These are phyloP conservation scores for Apophysomyces elegans DNA, from an alignment of 371 early-diverging fungal species.

Conservation along the genomic window DNA sequence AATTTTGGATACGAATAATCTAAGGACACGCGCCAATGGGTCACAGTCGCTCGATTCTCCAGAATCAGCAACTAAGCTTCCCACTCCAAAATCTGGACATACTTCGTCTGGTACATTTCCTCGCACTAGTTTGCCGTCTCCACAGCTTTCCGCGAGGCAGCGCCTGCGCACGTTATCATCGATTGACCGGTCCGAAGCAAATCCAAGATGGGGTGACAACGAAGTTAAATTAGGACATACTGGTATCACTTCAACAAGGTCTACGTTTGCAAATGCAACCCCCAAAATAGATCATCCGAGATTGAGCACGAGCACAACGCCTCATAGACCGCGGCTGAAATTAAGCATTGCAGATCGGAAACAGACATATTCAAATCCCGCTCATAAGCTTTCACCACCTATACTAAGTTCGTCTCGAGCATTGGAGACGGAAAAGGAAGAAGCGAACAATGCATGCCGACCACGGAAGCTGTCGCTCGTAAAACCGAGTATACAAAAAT, in stretches of 20 bases:
- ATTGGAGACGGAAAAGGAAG: neutral
- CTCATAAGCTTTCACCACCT: slow-evolving; percentile 16
- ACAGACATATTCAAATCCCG: neutral
- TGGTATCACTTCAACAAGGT: slow-evolving; percentile 21
- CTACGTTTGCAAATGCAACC: slow-evolving; percentile 27
- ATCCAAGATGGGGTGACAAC: slow-evolving; percentile 15
- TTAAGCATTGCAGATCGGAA: slow-evolving; percentile 23
- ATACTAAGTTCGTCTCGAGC: slow-evolving; percentile 9
- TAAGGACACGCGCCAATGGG: neutral
- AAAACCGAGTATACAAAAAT: slow-evolving; percentile 21
- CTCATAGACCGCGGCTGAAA: slow-evolving; percentile 21
- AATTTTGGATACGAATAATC: neutral
- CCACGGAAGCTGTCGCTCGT: neutral
- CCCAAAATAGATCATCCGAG: slow-evolving; percentile 39
- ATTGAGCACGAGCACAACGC: slow-evolving; percentile 31
- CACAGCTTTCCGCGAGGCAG: slow-evolving; percentile 13
- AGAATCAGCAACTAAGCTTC: slow-evolving; percentile 17
- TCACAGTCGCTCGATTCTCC: slow-evolving; percentile 16
- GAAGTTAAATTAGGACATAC: slow-evolving; percentile 3
- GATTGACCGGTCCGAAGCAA: slow-evolving; percentile 11
- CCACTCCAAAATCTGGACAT: slow-evolving; percentile 20
- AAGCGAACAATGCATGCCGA: neutral
- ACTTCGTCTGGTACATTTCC: slow-evolving; percentile 16
- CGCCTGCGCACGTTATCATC: slow-evolving; percentile 23
- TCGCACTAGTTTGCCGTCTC: slow-evolving; percentile 16